Percentiles rank a stretch among this genome's conserved stretches.
phyloP scores from a whole-genome alignment of 2,329 filamentous ascomycete species.

The Uncinocarpus reesii region DNA sequence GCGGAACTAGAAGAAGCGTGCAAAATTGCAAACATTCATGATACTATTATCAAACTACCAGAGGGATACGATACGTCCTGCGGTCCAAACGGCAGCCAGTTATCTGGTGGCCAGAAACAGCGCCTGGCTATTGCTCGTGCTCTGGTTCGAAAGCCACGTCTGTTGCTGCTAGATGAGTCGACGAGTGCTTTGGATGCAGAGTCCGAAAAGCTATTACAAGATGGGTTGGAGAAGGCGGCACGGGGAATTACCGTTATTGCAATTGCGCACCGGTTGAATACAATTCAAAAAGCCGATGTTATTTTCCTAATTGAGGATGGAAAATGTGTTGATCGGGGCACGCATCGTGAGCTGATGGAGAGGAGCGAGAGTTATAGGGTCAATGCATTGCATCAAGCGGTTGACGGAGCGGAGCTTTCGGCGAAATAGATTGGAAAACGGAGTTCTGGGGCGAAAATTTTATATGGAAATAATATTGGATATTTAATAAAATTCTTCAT shows the following conservation, averaged over 20 bases:
- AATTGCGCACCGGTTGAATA: slow-evolving; percentile 63
- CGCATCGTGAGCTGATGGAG: slow-evolving; percentile 49
- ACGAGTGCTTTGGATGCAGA: slow-evolving; percentile 52
- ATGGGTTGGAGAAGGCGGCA: slow-evolving; percentile 52
- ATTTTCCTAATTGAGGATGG: slow-evolving; percentile 69
- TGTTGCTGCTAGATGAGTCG: slow-evolving; percentile 48
- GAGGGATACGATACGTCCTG: slow-evolving; percentile 39
- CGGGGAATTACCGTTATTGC: slow-evolving; percentile 52
- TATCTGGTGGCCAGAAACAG: slow-evolving; percentile 46
- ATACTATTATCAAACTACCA: slow-evolving; percentile 41
- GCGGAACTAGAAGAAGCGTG: slow-evolving; percentile 52
- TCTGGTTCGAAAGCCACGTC: slow-evolving; percentile 40
- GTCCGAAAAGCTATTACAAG: slow-evolving; percentile 54
- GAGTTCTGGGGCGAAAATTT: not conserved
- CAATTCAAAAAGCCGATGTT: slow-evolving; percentile 64
- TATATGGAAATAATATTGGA: not conserved
- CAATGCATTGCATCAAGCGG: slow-evolving; percentile 32
- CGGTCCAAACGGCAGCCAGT: slow-evolving; percentile 48
- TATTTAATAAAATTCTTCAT: not conserved
- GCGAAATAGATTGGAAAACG: not conserved
- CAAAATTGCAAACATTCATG: slow-evolving; percentile 56
- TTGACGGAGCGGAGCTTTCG: slow-evolving; percentile 13
- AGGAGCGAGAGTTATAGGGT: slow-evolving; percentile 33
- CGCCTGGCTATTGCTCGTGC: slow-evolving; percentile 44
- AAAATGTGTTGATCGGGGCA: slow-evolving; percentile 51